Conservation (phyloP, 345 rosid genomes). For the Boechera stricta region DNA sequence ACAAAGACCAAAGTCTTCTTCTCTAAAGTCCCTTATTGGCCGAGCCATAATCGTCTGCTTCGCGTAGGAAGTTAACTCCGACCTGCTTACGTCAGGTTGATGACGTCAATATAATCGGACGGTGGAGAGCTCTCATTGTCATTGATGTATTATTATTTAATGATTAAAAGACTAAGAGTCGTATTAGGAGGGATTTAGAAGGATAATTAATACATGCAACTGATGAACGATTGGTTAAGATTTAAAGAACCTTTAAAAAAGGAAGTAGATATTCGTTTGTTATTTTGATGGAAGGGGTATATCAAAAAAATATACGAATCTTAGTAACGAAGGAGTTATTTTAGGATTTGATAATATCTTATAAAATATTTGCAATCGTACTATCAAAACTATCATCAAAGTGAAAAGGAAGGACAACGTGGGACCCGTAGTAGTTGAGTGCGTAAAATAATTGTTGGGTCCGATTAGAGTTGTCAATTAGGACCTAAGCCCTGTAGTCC, state of each 20-base stretch:
- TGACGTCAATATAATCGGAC: conserved; percentile 27
- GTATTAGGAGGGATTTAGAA: not conserved
- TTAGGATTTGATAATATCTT: conserved; percentile 1
- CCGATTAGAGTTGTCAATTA: no score
- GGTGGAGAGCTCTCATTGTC: not conserved
- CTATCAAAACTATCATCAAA: not conserved
- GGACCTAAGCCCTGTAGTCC: no score
- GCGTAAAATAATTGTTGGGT: not conserved
- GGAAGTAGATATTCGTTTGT: conserved; percentile 12
- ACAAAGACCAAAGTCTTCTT: not conserved
- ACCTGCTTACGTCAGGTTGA: conserved; percentile 11
- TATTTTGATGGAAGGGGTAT: not conserved
- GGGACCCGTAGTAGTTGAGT: not conserved
- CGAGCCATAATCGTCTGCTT: conserved; percentile 32
- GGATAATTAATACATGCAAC: not conserved
- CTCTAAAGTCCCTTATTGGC: conserved; percentile 14
- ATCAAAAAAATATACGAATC: not conserved
- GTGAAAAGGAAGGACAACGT: not conserved
- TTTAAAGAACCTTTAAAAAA: not conserved
- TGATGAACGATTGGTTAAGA: not conserved
- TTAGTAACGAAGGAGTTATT: conserved; percentile 12
- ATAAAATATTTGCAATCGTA: conserved; percentile 18
- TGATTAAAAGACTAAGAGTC: not conserved
- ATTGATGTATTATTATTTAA: not conserved
- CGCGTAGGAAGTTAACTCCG: not conserved